Evolutionary conservation across 495 filamentous ascomycete species (phyloP).

Genomic region (Neurospora tetraspora): DNA sequence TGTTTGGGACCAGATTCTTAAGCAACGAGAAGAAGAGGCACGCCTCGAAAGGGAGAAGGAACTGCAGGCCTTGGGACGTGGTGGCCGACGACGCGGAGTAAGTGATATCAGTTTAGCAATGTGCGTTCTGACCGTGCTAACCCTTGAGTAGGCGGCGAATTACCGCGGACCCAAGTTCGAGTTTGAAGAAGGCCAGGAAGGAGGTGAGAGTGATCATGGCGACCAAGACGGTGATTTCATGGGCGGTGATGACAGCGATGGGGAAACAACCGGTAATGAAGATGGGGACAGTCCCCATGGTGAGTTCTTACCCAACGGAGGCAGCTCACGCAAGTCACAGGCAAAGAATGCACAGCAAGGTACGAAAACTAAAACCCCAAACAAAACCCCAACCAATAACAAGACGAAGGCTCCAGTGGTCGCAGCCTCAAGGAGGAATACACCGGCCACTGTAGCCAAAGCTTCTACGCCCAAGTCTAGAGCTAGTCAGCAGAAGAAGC

Average conservation of each 20-base stretch:
- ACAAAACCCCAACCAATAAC: not conserved
- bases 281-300: slow-evolving; percentile 9
- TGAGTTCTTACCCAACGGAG: slow-evolving; percentile 7
- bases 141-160: slow-evolving; percentile 14
- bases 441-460: not conserved
- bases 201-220: slow-evolving; percentile 17
- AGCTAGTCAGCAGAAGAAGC: not conserved
- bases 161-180: slow-evolving; percentile 16
- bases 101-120: slow-evolving; percentile 7
- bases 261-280: slow-evolving; percentile 17
- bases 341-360: not conserved
- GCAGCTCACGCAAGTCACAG: slow-evolving; percentile 5
- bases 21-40: slow-evolving; percentile 69
- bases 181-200: slow-evolving; percentile 20
- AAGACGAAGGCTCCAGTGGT: not conserved
- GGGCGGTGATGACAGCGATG: slow-evolving; percentile 21
- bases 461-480: not conserved
- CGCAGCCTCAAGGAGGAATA: not conserved
- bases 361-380: not conserved
- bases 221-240: slow-evolving; percentile 23
- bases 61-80: slow-evolving; percentile 67
- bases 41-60: slow-evolving; percentile 52
- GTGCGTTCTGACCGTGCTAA: slow-evolving; percentile 13
- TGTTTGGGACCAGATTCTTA: slow-evolving; percentile 82
- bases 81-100: slow-evolving; percentile 56